phyloP scores from a whole-genome alignment of 768 basidiomycete genomes.

The Rhizopogon salebrosus region DNA sequence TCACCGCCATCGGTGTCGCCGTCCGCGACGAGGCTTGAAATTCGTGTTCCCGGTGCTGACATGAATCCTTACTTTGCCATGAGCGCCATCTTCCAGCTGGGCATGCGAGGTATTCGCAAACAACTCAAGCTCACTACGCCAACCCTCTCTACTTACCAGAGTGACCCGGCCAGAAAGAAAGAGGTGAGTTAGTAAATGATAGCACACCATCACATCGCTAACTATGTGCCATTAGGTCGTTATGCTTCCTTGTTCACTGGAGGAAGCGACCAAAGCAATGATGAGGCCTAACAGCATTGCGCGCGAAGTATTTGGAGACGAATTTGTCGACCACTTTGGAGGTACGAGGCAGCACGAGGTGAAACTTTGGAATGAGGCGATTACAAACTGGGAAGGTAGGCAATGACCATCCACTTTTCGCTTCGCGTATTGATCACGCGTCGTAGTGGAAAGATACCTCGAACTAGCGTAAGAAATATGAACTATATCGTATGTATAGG shows the following conservation, averaged over 20 bases:
- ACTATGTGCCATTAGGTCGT: conserved; percentile 40
- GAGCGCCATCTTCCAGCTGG: conserved; percentile 82
- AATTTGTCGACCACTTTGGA: conserved; percentile 91
- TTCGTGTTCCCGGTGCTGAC: conserved; percentile 95
- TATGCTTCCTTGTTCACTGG: conserved; percentile 75
- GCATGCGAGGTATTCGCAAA: conserved; percentile 83
- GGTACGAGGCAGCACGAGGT: conserved; percentile 95
- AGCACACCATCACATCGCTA: background rate
- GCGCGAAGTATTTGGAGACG: conserved; percentile 80
- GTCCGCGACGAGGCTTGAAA: conserved; percentile 83
- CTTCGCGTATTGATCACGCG: conserved; percentile 4
- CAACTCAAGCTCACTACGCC: conserved; percentile 61
- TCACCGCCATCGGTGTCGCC: conserved; percentile 84
- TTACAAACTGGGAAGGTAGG: conserved; percentile 92
- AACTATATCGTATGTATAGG: background rate
- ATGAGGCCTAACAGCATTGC: conserved; percentile 75
- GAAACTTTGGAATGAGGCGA: conserved; percentile 79
- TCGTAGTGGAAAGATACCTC: conserved; percentile 76
- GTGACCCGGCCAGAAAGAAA: conserved; percentile 44
- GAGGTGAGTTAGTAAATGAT: conserved; percentile 41
- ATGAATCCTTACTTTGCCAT: conserved; percentile 92
- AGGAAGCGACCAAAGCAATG: conserved; percentile 77
- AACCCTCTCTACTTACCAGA: conserved; percentile 46
- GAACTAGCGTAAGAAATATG: conserved; percentile 54
- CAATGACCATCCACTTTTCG: conserved; percentile 1